phyloP scores from a whole-genome alignment of 2,329 filamentous ascomycete species.

The Neonectria magnoliae region DNA sequence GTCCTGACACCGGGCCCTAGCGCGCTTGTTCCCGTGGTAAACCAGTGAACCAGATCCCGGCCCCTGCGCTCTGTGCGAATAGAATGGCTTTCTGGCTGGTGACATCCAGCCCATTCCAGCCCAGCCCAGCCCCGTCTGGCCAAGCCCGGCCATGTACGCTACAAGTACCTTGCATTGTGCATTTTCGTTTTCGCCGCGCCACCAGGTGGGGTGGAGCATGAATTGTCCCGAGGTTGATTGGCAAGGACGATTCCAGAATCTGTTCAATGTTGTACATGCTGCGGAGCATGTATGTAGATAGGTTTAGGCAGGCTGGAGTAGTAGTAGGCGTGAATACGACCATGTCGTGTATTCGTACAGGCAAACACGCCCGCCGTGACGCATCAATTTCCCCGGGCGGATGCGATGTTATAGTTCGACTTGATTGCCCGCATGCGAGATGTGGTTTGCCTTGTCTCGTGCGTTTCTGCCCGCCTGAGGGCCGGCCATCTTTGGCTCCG shows the following conservation, averaged over 20 bases:
- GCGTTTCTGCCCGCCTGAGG: not conserved
- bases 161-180: conserved; percentile 1
- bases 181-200: conserved; percentile 11
- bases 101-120: not conserved
- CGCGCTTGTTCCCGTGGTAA: conserved; percentile 22
- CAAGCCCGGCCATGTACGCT: not conserved
- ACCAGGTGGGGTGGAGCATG: not conserved
- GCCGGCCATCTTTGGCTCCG: not conserved
- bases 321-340: not conserved
- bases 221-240: not conserved
- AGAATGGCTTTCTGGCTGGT: not conserved
- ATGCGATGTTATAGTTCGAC: not conserved
- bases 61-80: conserved; percentile 1
- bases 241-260: not conserved
- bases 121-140: not conserved
- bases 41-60: conserved; percentile 6
- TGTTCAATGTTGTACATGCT: not conserved
- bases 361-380: not conserved
- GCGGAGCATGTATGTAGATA: not conserved
- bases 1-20: conserved; percentile 12
- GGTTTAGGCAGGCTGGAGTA: not conserved
- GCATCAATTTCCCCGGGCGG: not conserved
- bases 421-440: not conserved
- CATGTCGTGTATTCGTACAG: not conserved
- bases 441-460: not conserved